phyloP scores from a whole-genome alignment of 2,329 filamentous ascomycete genomes.

The Diaporthe destruens region DNA sequence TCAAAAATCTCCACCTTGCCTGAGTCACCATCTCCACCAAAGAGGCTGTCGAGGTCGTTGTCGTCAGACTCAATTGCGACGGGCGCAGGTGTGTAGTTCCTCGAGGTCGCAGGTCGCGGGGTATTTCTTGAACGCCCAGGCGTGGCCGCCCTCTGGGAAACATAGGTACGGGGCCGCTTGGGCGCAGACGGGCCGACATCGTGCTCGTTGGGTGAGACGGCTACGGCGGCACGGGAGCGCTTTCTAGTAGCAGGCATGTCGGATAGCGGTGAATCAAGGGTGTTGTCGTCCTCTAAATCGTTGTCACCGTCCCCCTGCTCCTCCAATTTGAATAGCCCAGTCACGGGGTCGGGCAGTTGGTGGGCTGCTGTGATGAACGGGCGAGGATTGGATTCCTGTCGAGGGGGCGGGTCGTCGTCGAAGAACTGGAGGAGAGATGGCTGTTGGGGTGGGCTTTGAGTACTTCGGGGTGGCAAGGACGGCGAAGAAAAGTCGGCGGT shows the following conservation, averaged over 20 bases:
- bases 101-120: background rate
- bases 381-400: background rate
- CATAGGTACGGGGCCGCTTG: slow-evolving; percentile 33
- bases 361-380: background rate
- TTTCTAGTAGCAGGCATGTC: slow-evolving; percentile 42
- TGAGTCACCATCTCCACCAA: slow-evolving; percentile 46
- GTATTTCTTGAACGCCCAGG: slow-evolving; percentile 21
- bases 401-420: background rate
- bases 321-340: background rate
- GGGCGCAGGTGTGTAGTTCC: background rate
- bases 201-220: slow-evolving; percentile 14
- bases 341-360: background rate
- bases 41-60: slow-evolving; percentile 39
- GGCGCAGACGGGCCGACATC: slow-evolving; percentile 35
- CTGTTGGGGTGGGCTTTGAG: slow-evolving; percentile 32
- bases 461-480: slow-evolving; percentile 47
- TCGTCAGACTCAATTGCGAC: slow-evolving; percentile 40
- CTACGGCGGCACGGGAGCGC: slow-evolving; percentile 37
- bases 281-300: slow-evolving; percentile 17
- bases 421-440: background rate
- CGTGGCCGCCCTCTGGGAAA: slow-evolving; percentile 7
- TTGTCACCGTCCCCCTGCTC: slow-evolving; percentile 11
- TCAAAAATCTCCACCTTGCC: slow-evolving; percentile 53
- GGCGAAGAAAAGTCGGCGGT: slow-evolving; percentile 49
- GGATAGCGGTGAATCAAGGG: slow-evolving; percentile 5